Evolutionary conservation across 2,329 filamentous ascomycete genomes (phyloP).

Genomic region (Colletotrichum zoysiae): DNA sequence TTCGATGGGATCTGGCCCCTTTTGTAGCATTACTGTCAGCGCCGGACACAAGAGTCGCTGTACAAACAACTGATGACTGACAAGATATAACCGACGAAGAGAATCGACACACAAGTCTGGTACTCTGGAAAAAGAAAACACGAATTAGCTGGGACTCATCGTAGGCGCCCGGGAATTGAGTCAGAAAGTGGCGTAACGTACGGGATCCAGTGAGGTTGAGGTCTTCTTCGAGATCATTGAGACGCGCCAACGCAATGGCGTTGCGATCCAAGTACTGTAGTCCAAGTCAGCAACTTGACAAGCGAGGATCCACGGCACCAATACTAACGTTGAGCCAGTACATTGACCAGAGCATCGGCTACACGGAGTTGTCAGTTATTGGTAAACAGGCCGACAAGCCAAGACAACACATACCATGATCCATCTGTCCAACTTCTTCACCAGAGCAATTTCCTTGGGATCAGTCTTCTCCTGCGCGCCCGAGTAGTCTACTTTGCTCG

Average conservation of each 20-base stretch:
- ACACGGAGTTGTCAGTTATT: background rate
- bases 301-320: accelerated
- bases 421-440: slow-evolving; percentile 55
- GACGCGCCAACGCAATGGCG: slow-evolving; percentile 43
- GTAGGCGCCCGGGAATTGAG: too few species aligned
- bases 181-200: background rate
- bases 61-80: background rate
- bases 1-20: slow-evolving; percentile 42
- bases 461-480: slow-evolving; percentile 57
- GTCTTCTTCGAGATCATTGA: slow-evolving; percentile 45
- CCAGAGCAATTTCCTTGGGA: slow-evolving; percentile 56
- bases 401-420: slow-evolving; percentile 50
- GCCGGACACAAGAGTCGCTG: accelerated
- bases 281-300: background rate
- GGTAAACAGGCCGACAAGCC: slow-evolving; percentile 45
- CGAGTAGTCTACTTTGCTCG: slow-evolving; percentile 51
- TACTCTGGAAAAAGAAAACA: slow-evolving; percentile 44
- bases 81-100: slow-evolving; percentile 49
- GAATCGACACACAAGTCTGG: slow-evolving; percentile 52
- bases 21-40: background rate
- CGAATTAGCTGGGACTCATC: background rate
- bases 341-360: slow-evolving; percentile 43
- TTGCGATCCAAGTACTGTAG: slow-evolving; percentile 40
- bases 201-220: slow-evolving; percentile 42
- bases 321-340: slow-evolving; percentile 43